Evolutionary conservation across 2,329 filamentous ascomycete species (phyloP).

Genomic region (Sarocladium oryzae): DNA sequence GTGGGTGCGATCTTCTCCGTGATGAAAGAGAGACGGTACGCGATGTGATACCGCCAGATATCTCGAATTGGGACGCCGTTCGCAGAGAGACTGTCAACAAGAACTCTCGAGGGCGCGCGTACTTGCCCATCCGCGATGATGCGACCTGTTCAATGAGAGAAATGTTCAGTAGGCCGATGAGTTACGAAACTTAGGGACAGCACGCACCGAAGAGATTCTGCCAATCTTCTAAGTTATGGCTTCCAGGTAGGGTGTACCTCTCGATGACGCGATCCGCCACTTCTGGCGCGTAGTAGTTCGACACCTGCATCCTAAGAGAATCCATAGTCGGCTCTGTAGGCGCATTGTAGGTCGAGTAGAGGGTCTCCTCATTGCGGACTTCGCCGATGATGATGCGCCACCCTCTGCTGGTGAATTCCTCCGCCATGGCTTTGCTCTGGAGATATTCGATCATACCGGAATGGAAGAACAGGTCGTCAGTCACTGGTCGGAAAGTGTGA

Average conservation of each 20-base stretch:
- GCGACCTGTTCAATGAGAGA: constrained; percentile 8
- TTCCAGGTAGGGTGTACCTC: constrained; percentile 27
- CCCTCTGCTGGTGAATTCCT: constrained; percentile 26
- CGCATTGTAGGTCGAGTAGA: constrained; percentile 34
- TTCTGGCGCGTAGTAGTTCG: constrained; percentile 36
- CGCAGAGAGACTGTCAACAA: constrained; percentile 22
- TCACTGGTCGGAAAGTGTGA: constrained; percentile 39
- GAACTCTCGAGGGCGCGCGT: constrained; percentile 27
- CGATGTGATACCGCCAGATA: constrained; percentile 36
- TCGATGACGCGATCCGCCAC: constrained; percentile 29
- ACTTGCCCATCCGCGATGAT: constrained; percentile 36
- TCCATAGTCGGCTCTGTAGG: constrained; percentile 25
- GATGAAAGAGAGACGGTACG: constrained; percentile 35
- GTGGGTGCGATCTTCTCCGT: constrained; percentile 29
- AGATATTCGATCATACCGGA: constrained; percentile 31
- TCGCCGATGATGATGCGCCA: constrained; percentile 35
- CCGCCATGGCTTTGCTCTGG: constrained; percentile 27
- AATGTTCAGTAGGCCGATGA: not conserved
- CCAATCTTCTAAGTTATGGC: constrained; percentile 27
- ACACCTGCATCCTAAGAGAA: constrained; percentile 29
- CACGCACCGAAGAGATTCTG: constrained; percentile 27
- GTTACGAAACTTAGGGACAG: not conserved
- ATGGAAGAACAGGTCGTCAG: constrained; percentile 33
- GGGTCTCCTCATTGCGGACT: constrained; percentile 35
- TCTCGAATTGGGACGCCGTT: constrained; percentile 27